Conservation (phyloP, 768 basidiomycete genomes). For the Hericium erinaceus region DNA sequence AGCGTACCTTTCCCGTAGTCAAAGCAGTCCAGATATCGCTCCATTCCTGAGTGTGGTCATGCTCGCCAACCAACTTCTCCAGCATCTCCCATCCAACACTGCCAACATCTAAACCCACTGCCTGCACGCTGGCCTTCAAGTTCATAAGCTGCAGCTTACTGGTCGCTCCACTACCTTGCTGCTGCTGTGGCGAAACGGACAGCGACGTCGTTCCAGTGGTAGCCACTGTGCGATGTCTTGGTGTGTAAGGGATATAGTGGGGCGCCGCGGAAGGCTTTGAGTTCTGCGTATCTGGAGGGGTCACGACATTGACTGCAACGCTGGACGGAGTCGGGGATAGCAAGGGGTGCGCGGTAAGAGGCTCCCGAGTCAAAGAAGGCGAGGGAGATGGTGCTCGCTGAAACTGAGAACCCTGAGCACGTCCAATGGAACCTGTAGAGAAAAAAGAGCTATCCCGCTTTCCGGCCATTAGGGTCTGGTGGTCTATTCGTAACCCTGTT, state of each 20-base stretch:
- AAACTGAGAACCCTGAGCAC: constrained; percentile 34
- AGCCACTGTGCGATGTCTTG: constrained; percentile 47
- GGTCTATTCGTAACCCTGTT: neutral
- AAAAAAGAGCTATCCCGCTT: constrained; percentile 29
- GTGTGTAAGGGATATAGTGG: constrained; percentile 71
- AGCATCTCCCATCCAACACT: constrained; percentile 72
- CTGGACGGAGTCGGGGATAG: constrained; percentile 35
- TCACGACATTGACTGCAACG: constrained; percentile 19
- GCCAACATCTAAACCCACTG: constrained; percentile 51
- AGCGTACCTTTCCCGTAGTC: constrained; percentile 51
- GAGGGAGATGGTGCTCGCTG: constrained; percentile 29
- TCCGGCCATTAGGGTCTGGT: constrained; percentile 24
- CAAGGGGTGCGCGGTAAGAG: constrained; percentile 55
- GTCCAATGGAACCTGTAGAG: constrained; percentile 48
- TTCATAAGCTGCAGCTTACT: constrained; percentile 64
- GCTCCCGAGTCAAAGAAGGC: constrained; percentile 31
- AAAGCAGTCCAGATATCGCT: constrained; percentile 57
- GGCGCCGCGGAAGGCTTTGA: constrained; percentile 20
- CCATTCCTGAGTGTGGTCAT: constrained; percentile 52
- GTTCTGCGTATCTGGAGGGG: constrained; percentile 5
- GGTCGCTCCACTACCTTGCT: constrained; percentile 48
- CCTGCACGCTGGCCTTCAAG: constrained; percentile 64
- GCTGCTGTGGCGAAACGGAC: constrained; percentile 31
- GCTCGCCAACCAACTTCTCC: constrained; percentile 53
- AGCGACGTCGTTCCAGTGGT: constrained; percentile 33